Conservation (phyloP, 768 basidiomycete genomes). For the Nidula microcarpa region DNA sequence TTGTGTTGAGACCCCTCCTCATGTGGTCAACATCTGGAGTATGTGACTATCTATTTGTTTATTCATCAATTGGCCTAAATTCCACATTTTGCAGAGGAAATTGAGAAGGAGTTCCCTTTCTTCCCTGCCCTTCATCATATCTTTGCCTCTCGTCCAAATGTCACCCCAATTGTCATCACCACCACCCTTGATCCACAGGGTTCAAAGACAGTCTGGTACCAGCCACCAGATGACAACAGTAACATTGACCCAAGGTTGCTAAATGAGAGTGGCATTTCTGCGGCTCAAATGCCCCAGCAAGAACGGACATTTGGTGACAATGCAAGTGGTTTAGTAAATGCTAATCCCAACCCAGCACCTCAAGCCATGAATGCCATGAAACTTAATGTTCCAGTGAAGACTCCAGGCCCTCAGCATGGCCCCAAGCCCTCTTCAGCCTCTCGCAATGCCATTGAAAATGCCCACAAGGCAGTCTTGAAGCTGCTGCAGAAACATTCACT, state of each 20-base stretch:
- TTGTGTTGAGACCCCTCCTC: conserved; percentile 9
- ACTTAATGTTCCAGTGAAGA: background rate
- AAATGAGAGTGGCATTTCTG: too few relatives aligned
- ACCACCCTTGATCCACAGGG: conserved; percentile 23
- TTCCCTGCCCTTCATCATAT: conserved; percentile 13
- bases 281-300: too few relatives aligned
- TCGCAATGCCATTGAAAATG: conserved; percentile 2
- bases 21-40: conserved; percentile 21
- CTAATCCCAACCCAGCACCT: too few relatives aligned
- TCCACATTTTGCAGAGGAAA: conserved; percentile 11
- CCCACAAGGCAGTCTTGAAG: conserved; percentile 1
- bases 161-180: conserved; percentile 17
- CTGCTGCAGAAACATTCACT: conserved; percentile 3
- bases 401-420: background rate
- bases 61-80: background rate
- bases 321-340: too few relatives aligned
- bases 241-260: background rate
- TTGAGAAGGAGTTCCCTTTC: conserved; percentile 12
- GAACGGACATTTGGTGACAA: too few relatives aligned
- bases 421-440: conserved; percentile 5
- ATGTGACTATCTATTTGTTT: conserved; percentile 1
- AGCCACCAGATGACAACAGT: conserved; percentile 7
- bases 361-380: too few relatives aligned
- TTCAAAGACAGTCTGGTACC: conserved; percentile 9
- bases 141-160: conserved; percentile 16